Conservation (phyloP, 805 yeast genomes). For the Candida ortonii region DNA sequence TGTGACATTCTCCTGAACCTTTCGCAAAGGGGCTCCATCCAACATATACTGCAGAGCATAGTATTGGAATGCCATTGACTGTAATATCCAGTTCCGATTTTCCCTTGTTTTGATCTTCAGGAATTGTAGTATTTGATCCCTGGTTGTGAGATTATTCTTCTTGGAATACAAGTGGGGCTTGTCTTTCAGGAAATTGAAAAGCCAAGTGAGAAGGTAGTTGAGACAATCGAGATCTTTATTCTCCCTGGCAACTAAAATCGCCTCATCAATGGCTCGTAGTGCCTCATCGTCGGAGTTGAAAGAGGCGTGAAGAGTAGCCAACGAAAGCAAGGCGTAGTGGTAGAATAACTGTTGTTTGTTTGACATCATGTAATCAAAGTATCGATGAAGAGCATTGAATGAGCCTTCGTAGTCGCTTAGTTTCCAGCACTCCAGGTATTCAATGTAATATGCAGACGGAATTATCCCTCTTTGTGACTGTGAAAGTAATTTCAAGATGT, state of each 20-base stretch:
- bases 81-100: slow-evolving; percentile 43
- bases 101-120: slow-evolving; percentile 52
- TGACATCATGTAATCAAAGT: slow-evolving; percentile 75
- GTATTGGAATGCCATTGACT: slow-evolving; percentile 62
- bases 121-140: slow-evolving; percentile 65
- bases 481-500: slow-evolving; percentile 45
- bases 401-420: slow-evolving; percentile 62
- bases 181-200: slow-evolving; percentile 64
- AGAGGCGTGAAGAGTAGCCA: slow-evolving; percentile 68
- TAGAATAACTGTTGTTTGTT: slow-evolving; percentile 60
- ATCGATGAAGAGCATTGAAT: slow-evolving; percentile 53
- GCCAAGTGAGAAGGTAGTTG: slow-evolving; percentile 70
- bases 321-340: slow-evolving; percentile 71
- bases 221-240: slow-evolving; percentile 72
- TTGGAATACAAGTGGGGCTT: slow-evolving; percentile 54
- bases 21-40: slow-evolving; percentile 46
- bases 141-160: slow-evolving; percentile 40
- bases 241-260: slow-evolving; percentile 84
- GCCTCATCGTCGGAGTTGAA: slow-evolving; percentile 70
- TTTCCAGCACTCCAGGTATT: slow-evolving; percentile 56
- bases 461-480: slow-evolving; percentile 42
- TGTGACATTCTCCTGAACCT: slow-evolving; percentile 52
- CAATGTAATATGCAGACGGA: slow-evolving; percentile 52
- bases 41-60: slow-evolving; percentile 56
- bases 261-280: slow-evolving; percentile 76